A percentile compares a stretch with the other conserved stretches of the same genome.
Evolutionary conservation across 192 early-diverging fungal species (phyloP).

Genomic region (Coemansia sp.): DNA sequence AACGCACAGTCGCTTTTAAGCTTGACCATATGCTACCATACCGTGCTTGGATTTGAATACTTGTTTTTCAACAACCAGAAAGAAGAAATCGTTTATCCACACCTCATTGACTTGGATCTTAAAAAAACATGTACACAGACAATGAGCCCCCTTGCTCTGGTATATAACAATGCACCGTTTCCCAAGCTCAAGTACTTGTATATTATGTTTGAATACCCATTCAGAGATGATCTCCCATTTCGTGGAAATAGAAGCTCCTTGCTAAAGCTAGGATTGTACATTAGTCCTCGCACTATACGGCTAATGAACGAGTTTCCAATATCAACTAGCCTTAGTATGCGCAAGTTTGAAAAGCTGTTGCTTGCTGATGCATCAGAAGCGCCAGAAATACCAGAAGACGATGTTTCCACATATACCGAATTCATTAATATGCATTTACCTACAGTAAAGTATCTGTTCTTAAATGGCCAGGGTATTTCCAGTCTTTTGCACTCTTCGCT

Average conservation of each 20-base stretch:
- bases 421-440: neutral
- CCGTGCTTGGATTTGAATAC: neutral
- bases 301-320: neutral
- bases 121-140: neutral
- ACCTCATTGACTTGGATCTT: neutral
- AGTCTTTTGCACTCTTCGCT: neutral
- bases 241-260: neutral
- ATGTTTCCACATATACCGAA: neutral
- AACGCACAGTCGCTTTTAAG: neutral
- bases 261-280: neutral
- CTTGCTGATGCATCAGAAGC: neutral
- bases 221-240: conserved; percentile 4
- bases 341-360: neutral
- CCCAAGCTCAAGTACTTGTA: neutral
- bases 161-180: neutral
- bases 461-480: neutral
- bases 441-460: neutral
- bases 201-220: conserved; percentile 9
- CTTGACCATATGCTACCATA: neutral
- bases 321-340: neutral
- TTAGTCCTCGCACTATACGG: neutral
- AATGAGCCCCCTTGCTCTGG: neutral
- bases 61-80: neutral
- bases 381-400: neutral
- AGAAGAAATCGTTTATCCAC: neutral